phyloP scores from a whole-genome alignment of 2,329 filamentous ascomycete species.

The Onygenales sp. region DNA sequence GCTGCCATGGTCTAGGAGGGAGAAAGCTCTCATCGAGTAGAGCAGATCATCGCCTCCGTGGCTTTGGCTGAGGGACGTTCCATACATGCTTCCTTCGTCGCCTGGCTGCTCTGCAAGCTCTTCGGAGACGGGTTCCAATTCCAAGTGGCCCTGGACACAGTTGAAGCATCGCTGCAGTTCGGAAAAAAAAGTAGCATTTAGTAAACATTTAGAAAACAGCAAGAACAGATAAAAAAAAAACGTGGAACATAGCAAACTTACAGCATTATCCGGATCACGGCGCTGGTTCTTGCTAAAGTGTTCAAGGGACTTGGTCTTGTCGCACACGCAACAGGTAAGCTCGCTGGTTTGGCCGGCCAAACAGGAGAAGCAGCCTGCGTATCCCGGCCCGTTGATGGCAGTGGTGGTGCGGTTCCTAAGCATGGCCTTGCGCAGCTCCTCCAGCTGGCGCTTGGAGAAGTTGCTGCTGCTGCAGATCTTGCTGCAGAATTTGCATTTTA shows the following conservation, averaged over 20 bases:
- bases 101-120: slow-evolving; percentile 17
- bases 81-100: slow-evolving; percentile 8
- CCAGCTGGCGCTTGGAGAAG: slow-evolving; percentile 42
- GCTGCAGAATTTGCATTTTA: slow-evolving; percentile 39
- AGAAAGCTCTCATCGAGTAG: slow-evolving; percentile 2
- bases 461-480: slow-evolving; percentile 26
- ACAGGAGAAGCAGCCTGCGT: slow-evolving; percentile 37
- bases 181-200: background rate
- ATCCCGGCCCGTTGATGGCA: slow-evolving; percentile 9
- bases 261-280: slow-evolving; percentile 34
- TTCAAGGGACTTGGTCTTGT: slow-evolving; percentile 36
- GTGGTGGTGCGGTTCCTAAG: slow-evolving; percentile 11
- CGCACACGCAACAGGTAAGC: slow-evolving; percentile 40
- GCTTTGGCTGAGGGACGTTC: slow-evolving; percentile 1
- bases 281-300: slow-evolving; percentile 43
- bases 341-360: slow-evolving; percentile 35
- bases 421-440: slow-evolving; percentile 21
- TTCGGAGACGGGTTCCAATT: slow-evolving; percentile 24
- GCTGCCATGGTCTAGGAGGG: background rate
- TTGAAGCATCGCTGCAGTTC: slow-evolving; percentile 31
- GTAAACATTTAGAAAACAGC: background rate
- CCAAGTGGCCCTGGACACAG: slow-evolving; percentile 26
- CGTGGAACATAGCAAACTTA: slow-evolving; percentile 21
- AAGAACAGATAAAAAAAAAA: slow-evolving; percentile 1
- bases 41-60: slow-evolving; percentile 1